phyloP scores from a whole-genome alignment of 2,329 filamentous ascomycete species.

The Pseudogymnoascus destructans region DNA sequence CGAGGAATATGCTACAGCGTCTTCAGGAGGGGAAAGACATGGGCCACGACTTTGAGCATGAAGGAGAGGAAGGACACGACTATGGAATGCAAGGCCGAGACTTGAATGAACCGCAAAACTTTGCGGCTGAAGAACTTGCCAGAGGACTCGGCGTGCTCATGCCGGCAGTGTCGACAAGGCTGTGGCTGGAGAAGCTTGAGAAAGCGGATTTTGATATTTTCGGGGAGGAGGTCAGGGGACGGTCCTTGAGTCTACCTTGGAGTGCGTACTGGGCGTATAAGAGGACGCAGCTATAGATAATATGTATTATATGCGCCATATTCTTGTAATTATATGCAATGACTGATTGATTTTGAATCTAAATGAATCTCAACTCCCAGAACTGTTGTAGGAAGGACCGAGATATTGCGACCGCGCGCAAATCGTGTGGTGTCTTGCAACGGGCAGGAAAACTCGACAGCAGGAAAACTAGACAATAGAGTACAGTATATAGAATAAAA shows the following conservation, averaged over 20 bases:
- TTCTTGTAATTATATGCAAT: background rate
- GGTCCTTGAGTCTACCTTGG: conserved; percentile 80
- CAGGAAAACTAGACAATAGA: too few relatives aligned
- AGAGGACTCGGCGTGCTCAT: conserved; percentile 68
- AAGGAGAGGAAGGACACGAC: conserved; percentile 56
- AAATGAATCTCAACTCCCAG: background rate
- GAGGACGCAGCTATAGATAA: conserved; percentile 35
- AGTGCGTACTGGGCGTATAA: conserved; percentile 50
- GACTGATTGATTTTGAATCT: background rate
- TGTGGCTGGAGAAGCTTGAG: conserved; percentile 70
- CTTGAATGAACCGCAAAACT: conserved; percentile 16
- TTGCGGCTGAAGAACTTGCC: conserved; percentile 39
- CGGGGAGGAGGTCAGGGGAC: conserved; percentile 45
- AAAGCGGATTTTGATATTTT: conserved; percentile 75
- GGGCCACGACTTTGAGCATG: conserved; percentile 81
- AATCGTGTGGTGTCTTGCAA: too few relatives aligned
- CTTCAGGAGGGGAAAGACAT: conserved; percentile 59
- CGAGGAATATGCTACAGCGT: conserved; percentile 77
- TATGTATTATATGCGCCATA: conserved; percentile 3
- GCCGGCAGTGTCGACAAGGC: conserved; percentile 61
- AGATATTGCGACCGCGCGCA: too few relatives aligned
- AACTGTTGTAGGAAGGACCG: too few relatives aligned
- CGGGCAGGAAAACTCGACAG: too few relatives aligned
- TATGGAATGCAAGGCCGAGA: conserved; percentile 25
- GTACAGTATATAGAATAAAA: too few relatives aligned